Evolutionary conservation across 768 basidiomycete species (phyloP).

Genomic region (Calvatia gigantea): DNA sequence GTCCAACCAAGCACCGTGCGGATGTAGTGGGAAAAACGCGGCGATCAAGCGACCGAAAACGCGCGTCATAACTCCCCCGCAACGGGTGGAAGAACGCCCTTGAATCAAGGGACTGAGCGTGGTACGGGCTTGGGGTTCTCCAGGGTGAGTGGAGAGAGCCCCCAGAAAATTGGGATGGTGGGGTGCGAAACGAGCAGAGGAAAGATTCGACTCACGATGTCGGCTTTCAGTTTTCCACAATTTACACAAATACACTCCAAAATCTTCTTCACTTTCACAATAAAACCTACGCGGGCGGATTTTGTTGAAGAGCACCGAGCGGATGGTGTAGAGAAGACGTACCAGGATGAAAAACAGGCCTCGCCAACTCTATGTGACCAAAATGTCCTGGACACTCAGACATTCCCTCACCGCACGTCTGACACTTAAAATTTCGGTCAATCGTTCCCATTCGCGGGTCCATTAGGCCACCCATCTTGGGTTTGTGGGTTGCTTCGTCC

Average conservation of each 20-base stretch:
- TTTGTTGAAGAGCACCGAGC: neutral
- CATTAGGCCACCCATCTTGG: slow-evolving; percentile 93
- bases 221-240: slow-evolving; percentile 96
- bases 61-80: slow-evolving; percentile 64
- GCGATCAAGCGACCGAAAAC: slow-evolving; percentile 96
- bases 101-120: slow-evolving; percentile 71
- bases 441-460: slow-evolving; percentile 98
- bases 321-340: slow-evolving; percentile 25
- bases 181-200: slow-evolving; percentile 94
- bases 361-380: slow-evolving; percentile 95
- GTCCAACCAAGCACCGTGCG: slow-evolving; percentile 76
- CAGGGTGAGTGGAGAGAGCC: slow-evolving; percentile 90
- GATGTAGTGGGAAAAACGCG: slow-evolving; percentile 66
- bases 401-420: slow-evolving; percentile 99
- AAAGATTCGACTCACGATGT: slow-evolving; percentile 88
- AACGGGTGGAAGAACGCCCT: slow-evolving; percentile 80
- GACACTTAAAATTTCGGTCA: slow-evolving; percentile 97
- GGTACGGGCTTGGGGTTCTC: slow-evolving; percentile 94
- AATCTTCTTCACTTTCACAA: slow-evolving; percentile 99
- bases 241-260: slow-evolving; percentile 98
- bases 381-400: slow-evolving; percentile 99
- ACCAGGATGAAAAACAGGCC: slow-evolving; percentile 98
- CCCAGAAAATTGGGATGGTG: slow-evolving; percentile 96
- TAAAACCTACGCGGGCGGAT: slow-evolving; percentile 57
- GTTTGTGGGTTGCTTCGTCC: slow-evolving; percentile 89